phyloP scores from a whole-genome alignment of 768 basidiomycete species.

The Phlegmacium glaucopus region DNA sequence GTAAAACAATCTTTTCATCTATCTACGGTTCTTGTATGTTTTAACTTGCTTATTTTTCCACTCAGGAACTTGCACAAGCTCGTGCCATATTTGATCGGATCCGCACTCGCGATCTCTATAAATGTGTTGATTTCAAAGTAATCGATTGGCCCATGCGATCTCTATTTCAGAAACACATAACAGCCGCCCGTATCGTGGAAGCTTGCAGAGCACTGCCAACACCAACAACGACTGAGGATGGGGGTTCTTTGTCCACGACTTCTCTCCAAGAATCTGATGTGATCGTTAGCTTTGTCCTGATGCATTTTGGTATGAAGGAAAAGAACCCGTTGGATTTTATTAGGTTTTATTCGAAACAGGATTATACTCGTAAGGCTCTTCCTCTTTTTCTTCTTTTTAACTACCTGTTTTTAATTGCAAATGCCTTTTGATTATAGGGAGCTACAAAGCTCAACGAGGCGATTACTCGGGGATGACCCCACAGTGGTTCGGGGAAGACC shows the following conservation, averaged over 20 bases:
- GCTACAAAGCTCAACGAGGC: slow-evolving; percentile 42
- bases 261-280: slow-evolving; percentile 39
- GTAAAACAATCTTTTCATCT: slow-evolving; percentile 30
- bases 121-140: slow-evolving; percentile 60
- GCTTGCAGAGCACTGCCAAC: slow-evolving; percentile 27
- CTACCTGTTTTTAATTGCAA: background rate
- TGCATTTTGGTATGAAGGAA: slow-evolving; percentile 79
- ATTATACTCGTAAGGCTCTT: slow-evolving; percentile 46
- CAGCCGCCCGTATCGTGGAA: slow-evolving; percentile 39
- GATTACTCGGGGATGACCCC: slow-evolving; percentile 70
- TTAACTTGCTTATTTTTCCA: no score
- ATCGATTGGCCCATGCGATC: slow-evolving; percentile 38
- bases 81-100: slow-evolving; percentile 63
- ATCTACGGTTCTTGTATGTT: background rate
- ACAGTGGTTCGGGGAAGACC: slow-evolving; percentile 60
- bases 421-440: slow-evolving; percentile 28
- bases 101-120: slow-evolving; percentile 62
- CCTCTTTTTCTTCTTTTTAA: background rate
- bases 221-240: background rate
- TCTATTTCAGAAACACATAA: slow-evolving; percentile 36
- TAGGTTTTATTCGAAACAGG: slow-evolving; percentile 70
- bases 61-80: slow-evolving; percentile 58
- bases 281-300: slow-evolving; percentile 56
- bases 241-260: slow-evolving; percentile 6
- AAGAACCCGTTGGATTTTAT: slow-evolving; percentile 66